Base-by-base conservation (phyloP, 257 asterid genomes). In the Vinca minor region DNA sequence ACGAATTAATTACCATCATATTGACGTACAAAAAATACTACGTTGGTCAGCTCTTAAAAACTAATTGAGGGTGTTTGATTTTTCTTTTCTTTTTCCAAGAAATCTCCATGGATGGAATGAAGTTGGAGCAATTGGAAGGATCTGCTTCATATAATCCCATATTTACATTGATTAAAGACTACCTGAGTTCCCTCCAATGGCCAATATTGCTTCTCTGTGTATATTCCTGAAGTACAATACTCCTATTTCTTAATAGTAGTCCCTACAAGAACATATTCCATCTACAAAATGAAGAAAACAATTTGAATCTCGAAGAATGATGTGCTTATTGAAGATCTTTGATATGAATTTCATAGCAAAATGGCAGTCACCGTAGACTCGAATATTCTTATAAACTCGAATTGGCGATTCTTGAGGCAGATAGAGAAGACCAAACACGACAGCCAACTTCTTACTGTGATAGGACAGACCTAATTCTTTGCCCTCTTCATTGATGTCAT, bases 301-400 rank as follows among this genome's bases (percentile, higher is more conserved):
- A 62, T 85, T 90, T 3, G 95, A 81, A 79, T 90, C 96, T 69
- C 96, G 63, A 20, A 87, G 70, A 57, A 85, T 38, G 35, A 87
- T 61, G 66, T 74, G 74, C 10, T 87, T 69, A n/a, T 29, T 41
- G 55, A 72, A 84, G 39, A 77, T 82, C 72, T 32, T 61, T 0
- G 97, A 87, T 23, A 83, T 50, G 23, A 74, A 81, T 69, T 81
- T 90, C 87, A 82, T 82, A 2, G 88, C 88, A 9, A 75, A 65
- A 52, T 90, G 96, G 39, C 97, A 90, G 69, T 85, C 97, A 1
- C 95, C 93, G 41, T 96, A 90, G 8, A 82, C 87, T 54, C 93
- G 66, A 20, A 85, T 75, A 70, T 90, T 87, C 83, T 87, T 90
- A 48, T 68, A 84, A 39, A 90, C 69, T 62, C 93, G 70, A 46